Conservation (phyloP, 768 basidiomycete genomes). For the Naganishia vishniacii region DNA sequence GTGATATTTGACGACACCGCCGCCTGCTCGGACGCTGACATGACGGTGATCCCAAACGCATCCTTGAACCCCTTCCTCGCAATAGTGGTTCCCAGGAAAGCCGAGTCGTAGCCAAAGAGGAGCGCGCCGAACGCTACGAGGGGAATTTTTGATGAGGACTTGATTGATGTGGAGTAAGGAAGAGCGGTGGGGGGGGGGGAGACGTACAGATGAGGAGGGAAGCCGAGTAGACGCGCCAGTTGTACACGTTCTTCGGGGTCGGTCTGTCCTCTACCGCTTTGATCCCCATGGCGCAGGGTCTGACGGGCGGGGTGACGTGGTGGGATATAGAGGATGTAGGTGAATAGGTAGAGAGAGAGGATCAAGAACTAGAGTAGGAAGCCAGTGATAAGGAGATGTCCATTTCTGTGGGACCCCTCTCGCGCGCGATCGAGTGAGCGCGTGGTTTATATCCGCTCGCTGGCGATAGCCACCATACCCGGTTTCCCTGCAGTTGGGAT, state of each 20-base stretch:
- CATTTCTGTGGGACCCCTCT: too few species aligned
- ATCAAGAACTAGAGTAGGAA: too few species aligned
- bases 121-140: constrained; percentile 47
- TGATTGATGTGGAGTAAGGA: background rate
- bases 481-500: too few species aligned
- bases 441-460: too few species aligned
- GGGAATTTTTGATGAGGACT: background rate
- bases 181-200: background rate
- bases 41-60: constrained; percentile 51
- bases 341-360: too few species aligned
- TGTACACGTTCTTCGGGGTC: constrained; percentile 26
- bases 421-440: too few species aligned
- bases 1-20: constrained; percentile 53
- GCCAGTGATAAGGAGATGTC: too few species aligned
- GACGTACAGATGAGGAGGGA: constrained; percentile 43
- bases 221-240: constrained; percentile 32
- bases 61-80: constrained; percentile 51
- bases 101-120: constrained; percentile 49
- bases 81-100: constrained; percentile 54
- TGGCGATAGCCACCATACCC: too few species aligned
- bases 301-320: too few species aligned
- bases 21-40: constrained; percentile 45
- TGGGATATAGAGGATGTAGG: too few species aligned
- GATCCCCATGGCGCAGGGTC: background rate
- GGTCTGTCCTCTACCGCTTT: constrained; percentile 23